Evolutionary conservation across 78 protist genomes (phyloP).

Genomic region (Bigelowiella natans): DNA sequence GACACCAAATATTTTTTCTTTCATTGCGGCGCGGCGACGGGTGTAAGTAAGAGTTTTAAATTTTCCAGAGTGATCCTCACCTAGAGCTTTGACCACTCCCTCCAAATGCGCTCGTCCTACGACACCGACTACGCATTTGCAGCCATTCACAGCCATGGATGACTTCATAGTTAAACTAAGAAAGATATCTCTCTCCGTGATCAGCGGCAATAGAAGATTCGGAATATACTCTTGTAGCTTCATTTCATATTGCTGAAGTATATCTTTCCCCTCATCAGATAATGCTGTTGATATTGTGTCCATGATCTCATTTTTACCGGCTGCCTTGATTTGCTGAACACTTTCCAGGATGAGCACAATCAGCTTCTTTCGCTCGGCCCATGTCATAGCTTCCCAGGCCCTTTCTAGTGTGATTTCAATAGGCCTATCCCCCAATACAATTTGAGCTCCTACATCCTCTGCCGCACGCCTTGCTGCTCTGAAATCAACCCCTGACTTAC

Average conservation of each 20-base stretch:
- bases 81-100: neutral
- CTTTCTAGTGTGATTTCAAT: neutral
- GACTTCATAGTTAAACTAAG: neutral
- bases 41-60: neutral
- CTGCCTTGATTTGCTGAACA: no score
- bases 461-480: neutral
- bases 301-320: no score
- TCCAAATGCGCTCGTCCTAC: neutral
- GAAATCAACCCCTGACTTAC: neutral
- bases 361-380: neutral
- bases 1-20: neutral
- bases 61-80: neutral
- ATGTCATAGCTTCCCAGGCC: neutral
- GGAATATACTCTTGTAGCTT: no score
- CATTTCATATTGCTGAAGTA: no score
- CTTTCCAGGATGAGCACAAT: no score
- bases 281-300: no score
- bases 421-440: neutral
- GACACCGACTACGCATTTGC: neutral
- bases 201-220: neutral
- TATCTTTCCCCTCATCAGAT: neutral
- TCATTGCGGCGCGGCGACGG: neutral
- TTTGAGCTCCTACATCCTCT: neutral
- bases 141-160: neutral
- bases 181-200: neutral